Evolutionary conservation across 2,329 filamentous ascomycete genomes (phyloP).

Genomic region (Sclerotiophoma versabilis): DNA sequence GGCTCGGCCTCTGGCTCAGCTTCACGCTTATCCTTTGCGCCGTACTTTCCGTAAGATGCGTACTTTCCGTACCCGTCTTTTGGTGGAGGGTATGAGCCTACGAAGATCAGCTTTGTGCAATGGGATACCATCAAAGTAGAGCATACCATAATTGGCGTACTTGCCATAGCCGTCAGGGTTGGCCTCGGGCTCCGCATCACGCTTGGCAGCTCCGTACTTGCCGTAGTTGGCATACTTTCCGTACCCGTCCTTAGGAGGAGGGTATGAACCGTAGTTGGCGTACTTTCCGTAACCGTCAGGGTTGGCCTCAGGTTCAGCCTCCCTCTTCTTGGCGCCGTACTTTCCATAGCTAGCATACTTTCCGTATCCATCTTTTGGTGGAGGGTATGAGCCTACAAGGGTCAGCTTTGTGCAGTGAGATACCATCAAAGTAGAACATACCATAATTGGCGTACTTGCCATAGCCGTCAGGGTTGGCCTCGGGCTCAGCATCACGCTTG

Average conservation of each 20-base stretch:
- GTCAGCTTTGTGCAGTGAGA: neutral
- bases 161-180: constrained; percentile 14
- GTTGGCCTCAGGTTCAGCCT: constrained; percentile 3
- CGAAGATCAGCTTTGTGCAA: neutral
- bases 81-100: constrained; percentile 20
- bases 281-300: constrained; percentile 22
- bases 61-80: constrained; percentile 21
- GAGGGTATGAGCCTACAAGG: constrained; percentile 11
- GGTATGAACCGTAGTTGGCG: constrained; percentile 22
- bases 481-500: neutral
- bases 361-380: constrained; percentile 14
- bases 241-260: constrained; percentile 20
- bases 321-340: constrained; percentile 6
- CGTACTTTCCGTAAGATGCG: constrained; percentile 23
- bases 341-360: constrained; percentile 24
- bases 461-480: constrained; percentile 8
- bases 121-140: neutral
- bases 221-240: constrained; percentile 26
- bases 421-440: neutral
- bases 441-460: constrained; percentile 26
- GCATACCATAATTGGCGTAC: constrained; percentile 23
- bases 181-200: neutral
- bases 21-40: neutral
- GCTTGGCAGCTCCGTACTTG: constrained; percentile 7
- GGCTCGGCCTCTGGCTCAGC: constrained; percentile 2